Evolutionary conservation across 805 yeast genomes (phyloP).

Genomic region (Priceomyces haplophilus): DNA sequence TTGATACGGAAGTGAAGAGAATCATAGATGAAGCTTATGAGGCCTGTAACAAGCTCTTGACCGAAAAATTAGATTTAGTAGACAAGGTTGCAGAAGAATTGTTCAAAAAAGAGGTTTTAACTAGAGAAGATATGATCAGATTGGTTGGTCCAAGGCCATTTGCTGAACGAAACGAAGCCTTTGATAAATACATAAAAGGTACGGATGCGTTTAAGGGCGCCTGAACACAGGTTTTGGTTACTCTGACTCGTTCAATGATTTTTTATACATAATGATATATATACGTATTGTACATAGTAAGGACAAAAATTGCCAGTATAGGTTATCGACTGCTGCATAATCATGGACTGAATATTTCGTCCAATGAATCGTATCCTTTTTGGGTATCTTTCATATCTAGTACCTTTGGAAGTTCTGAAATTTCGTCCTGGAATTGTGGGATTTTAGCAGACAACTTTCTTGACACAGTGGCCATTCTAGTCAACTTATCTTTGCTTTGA

Average conservation of each 20-base stretch:
- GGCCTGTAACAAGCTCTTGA: conserved; percentile 55
- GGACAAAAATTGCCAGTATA: not conserved
- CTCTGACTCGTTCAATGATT: not conserved
- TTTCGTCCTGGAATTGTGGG: not conserved
- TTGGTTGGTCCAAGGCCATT: conserved; percentile 76
- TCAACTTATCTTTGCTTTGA: too few relatives aligned
- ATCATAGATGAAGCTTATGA: conserved; percentile 64
- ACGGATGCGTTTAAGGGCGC: conserved; percentile 39
- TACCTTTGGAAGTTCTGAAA: not conserved
- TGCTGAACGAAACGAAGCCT: conserved; percentile 79
- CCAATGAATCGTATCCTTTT: conserved; percentile 1
- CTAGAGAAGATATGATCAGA: conserved; percentile 77
- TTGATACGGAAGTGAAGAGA: conserved; percentile 67
- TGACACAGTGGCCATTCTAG: too few relatives aligned
- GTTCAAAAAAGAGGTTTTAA: conserved; percentile 69
- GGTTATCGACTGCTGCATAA: not conserved
- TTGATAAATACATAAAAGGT: conserved; percentile 76
- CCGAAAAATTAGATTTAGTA: conserved; percentile 58
- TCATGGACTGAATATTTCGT: not conserved
- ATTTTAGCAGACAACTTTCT: not conserved
- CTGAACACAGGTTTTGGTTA: not conserved
- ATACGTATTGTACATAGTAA: not conserved
- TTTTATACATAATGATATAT: not conserved
- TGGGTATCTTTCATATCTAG: not conserved
- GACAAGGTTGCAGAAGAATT: conserved; percentile 73